A percentile compares a stretch with the other conserved stretches of the same genome.
phyloP scores from a whole-genome alignment of 1,284 basidiomycete genomes.

The Phellopilus nigrolimitatus region DNA sequence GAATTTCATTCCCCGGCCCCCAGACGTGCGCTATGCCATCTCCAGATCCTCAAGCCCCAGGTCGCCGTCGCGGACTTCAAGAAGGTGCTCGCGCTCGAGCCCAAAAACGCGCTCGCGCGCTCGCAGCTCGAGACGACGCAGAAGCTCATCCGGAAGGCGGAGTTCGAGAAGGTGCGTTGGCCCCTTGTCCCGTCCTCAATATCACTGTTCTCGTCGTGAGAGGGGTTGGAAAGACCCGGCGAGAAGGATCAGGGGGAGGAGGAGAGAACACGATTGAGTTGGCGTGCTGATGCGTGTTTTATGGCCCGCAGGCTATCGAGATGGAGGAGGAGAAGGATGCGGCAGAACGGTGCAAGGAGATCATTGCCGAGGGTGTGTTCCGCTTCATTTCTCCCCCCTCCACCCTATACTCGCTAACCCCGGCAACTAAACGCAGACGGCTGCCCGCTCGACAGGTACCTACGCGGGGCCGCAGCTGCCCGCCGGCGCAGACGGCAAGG shows the following conservation, averaged over 20 bases:
- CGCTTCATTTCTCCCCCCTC: background rate
- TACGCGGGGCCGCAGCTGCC: constrained; percentile 69
- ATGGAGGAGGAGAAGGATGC: constrained; percentile 81
- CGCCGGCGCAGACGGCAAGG: constrained; percentile 34
- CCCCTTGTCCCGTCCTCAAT: background rate
- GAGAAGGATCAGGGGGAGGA: background rate
- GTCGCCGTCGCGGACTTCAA: constrained; percentile 84
- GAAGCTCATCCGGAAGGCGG: constrained; percentile 83
- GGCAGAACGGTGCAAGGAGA: constrained; percentile 66
- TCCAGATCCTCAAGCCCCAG: constrained; percentile 86
- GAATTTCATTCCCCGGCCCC: too few species aligned
- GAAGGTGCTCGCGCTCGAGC: constrained; percentile 84
- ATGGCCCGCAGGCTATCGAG: constrained; percentile 68
- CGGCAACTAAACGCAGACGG: constrained; percentile 42
- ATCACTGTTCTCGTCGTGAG: background rate
- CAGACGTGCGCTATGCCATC: constrained; percentile 87
- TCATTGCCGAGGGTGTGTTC: constrained; percentile 69
- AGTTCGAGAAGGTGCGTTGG: constrained; percentile 75
- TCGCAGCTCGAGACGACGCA: constrained; percentile 83
- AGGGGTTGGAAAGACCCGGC: background rate
- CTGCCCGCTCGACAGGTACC: constrained; percentile 62
- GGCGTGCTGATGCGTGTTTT: background rate
- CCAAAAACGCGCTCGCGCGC: constrained; percentile 77
- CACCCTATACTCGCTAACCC: background rate
- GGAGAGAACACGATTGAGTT: background rate